A percentile compares a stretch with the other conserved stretches of the same genome.
These are phyloP conservation scores for Sclerotinia trifoliorum DNA, from an alignment of 2,329 filamentous ascomycete species.

Conservation along the genomic window DNA sequence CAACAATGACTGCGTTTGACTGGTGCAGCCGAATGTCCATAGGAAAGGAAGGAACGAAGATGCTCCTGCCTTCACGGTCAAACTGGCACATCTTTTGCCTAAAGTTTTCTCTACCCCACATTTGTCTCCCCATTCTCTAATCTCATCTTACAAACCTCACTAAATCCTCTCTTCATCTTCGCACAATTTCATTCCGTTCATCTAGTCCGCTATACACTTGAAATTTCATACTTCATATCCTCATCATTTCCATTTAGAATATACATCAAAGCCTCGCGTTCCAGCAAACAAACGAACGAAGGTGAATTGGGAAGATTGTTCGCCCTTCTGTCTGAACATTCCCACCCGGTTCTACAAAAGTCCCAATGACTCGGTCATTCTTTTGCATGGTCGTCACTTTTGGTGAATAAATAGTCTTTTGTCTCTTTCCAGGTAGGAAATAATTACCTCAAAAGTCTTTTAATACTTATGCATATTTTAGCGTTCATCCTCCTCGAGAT, in stretches of 20 bases:
- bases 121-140: not conserved
- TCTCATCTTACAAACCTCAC: not conserved
- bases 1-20: not conserved
- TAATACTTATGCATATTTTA: not conserved
- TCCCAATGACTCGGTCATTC: not conserved
- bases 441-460: not conserved
- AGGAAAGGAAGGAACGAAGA: conserved; percentile 6
- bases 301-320: not conserved
- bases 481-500: not conserved
- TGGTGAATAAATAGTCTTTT: not conserved
- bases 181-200: not conserved
- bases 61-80: not conserved
- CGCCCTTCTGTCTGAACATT: not conserved
- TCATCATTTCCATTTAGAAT: not conserved
- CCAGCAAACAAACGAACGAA: not conserved
- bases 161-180: not conserved
- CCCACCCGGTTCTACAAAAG: not conserved
- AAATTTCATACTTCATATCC: not conserved
- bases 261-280: too few species aligned
- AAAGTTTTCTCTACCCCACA: not conserved
- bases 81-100: not conserved
- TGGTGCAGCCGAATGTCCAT: not conserved
- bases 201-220: not conserved
- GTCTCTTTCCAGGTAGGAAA: not conserved
- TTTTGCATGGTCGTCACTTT: not conserved